These are phyloP conservation scores for Nemania bipapillata DNA, from an alignment of 2,329 filamentous ascomycete species.

Conservation along the genomic window DNA sequence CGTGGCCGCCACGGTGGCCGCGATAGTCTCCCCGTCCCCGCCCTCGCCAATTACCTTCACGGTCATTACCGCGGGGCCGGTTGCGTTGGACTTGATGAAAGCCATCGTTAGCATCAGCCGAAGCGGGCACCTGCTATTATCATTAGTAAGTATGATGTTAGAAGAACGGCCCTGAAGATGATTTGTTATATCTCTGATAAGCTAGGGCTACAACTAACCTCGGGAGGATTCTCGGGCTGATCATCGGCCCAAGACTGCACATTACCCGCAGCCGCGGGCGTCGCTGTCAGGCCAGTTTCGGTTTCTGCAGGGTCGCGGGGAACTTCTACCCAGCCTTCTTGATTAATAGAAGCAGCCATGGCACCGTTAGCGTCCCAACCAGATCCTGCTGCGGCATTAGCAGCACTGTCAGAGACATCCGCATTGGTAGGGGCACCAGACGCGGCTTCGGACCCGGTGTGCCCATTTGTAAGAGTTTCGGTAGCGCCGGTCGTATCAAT, in stretches of 20 bases:
- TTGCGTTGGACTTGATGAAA: constrained; percentile 52
- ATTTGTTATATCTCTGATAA: neutral
- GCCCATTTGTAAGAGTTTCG: constrained; percentile 56
- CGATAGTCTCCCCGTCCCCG: constrained; percentile 49
- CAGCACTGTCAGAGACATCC: constrained; percentile 63
- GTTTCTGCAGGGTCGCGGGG: constrained; percentile 79
- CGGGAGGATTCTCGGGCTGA: constrained; percentile 65
- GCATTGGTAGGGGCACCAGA: constrained; percentile 61
- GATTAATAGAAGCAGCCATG: constrained; percentile 57
- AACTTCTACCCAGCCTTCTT: constrained; percentile 80
- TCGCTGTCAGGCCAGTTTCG: constrained; percentile 71
- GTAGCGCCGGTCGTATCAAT: constrained; percentile 63
- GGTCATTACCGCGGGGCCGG: constrained; percentile 49
- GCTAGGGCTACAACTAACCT: constrained; percentile 53
- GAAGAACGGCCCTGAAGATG: neutral
- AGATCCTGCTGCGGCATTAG: constrained; percentile 71
- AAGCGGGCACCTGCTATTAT: constrained; percentile 41
- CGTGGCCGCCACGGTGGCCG: constrained; percentile 45
- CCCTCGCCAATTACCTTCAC: constrained; percentile 47
- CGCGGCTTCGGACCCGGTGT: constrained; percentile 53
- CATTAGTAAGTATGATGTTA: constrained; percentile 21
- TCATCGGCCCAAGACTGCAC: constrained; percentile 86
- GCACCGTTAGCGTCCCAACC: constrained; percentile 70
- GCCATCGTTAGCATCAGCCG: constrained; percentile 48
- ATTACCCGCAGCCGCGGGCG: constrained; percentile 65